Base-by-base conservation (phyloP, 495 filamentous ascomycete genomes). In the Xylaria grammica region DNA sequence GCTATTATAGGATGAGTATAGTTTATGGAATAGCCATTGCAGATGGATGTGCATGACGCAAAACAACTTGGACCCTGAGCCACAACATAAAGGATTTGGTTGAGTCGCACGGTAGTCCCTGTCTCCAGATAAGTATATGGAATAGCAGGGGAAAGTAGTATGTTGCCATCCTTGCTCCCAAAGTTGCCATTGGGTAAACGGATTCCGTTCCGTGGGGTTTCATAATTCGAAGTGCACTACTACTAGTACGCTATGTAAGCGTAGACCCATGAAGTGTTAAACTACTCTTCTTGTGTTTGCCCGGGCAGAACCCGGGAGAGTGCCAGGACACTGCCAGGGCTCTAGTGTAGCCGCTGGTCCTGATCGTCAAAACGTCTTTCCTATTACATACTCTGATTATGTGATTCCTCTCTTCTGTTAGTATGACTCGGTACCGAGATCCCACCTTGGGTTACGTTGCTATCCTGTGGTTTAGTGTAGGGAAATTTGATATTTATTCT, bases 141-240 rank as follows among this genome's bases (percentile, higher is more conserved):
- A 48, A 36, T 48, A 32, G 11, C 19, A 17, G 17, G 40, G 42
- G 9, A n/a, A 11, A 19, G 17, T 13, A 30, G 56, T 40, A 59
- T 59, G 56, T 59, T 59, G 56, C 42, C 7, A 59, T 59, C 56
- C 42, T 59, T 32, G 56, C 56, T 10, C 19, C 19, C n/a, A n/a
- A 48, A 59, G 40, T 59, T 48, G 56, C 36, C 36, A 59, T 59
- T 59, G 56, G 56, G 17, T 29, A 8, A 48, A 17, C 56, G 56
- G 56, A 10, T 24, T 59, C 42, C 56, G 42, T 36, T 17, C 13
- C 7, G 40, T 42, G 40, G 40, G 15, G 32, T 5, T 11, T 36
- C 32, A 11, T n/a, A n/a, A n/a, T n/a, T n/a, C n/a, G n/a, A n/a
- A n/a, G n/a, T n/a, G n/a, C n/a, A n/a, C n/a, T n/a, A n/a, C n/a